Base-by-base conservation (phyloP, 2,329 filamentous ascomycete species). In the Thelonectria olida region DNA sequence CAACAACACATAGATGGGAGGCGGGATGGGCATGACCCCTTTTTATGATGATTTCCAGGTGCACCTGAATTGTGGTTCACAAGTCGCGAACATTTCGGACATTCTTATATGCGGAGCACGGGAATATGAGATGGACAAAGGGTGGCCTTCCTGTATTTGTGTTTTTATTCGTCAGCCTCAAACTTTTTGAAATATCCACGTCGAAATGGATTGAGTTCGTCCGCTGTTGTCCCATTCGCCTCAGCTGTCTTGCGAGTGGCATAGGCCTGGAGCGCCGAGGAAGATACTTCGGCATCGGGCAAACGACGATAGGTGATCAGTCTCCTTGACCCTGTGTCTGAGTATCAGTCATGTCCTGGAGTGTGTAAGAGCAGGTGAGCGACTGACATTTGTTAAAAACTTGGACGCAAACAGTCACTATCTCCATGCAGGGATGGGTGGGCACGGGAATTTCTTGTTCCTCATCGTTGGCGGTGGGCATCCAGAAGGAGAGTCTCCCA, bases 401-500 rank as follows among this genome's bases (percentile, higher is more conserved):
- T 75, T 99, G 96, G 7, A 92, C 88, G 73, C 93, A 97, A 27
- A 93, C 86, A 42, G 85, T 88, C 19, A 93, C 84, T 22, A 95
- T 80, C 70, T 91, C 85, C 13, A 99, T 79, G 58, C 86, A 87
- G 0, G 91, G 90, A 74, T 98, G 93, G 19, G 83, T 84, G 0
- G 95, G 95, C 13, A 95, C 85, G 0, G 87, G 82, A 20, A 97
- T 87, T 73, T 95, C 91, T 59, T 90, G 86, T 48, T 92, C 85
- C 69, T 93, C 86, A 67, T 93, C 86, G 72, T 92, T 93, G 25
- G 93, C 90, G 0, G 93, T 97, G 0, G 96, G 96, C 92, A 98
- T 97, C 96, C 96, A 99, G 82, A 99, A 96, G 7, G 91, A 92
- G 9, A 99, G 76, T 25, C 96, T 84, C 0, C 93, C 96, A 64